Conservation (phyloP, 768 basidiomycete species). For the Lactarius sp. region DNA sequence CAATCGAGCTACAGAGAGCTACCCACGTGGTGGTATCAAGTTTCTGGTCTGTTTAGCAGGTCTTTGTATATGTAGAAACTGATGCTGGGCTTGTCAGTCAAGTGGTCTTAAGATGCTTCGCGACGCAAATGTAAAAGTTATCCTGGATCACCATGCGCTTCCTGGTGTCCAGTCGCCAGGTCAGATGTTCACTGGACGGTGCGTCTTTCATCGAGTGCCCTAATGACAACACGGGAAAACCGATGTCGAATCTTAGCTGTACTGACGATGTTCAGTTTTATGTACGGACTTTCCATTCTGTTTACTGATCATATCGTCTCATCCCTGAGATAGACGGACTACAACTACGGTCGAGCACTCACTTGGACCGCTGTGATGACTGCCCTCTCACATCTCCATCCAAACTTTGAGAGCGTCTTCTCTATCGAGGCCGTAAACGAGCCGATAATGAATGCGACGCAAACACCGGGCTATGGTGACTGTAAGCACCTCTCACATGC, state of each 20-base stretch:
- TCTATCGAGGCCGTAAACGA: constrained; percentile 76
- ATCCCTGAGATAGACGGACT: constrained; percentile 43
- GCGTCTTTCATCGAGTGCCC: constrained; percentile 23
- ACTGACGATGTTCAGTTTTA: constrained; percentile 70
- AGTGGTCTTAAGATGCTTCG: constrained; percentile 57
- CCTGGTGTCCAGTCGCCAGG: constrained; percentile 60
- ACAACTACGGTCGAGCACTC: constrained; percentile 72
- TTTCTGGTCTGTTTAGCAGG: constrained; percentile 44
- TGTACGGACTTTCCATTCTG: constrained; percentile 35
- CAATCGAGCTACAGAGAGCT: constrained; percentile 53
- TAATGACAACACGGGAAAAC: not conserved
- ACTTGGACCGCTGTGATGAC: constrained; percentile 84
- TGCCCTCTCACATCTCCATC: constrained; percentile 60
- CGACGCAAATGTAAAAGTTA: constrained; percentile 57
- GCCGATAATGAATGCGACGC: constrained; percentile 62
- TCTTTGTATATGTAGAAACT: not conserved
- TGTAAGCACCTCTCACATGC: constrained; percentile 41
- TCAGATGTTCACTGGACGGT: constrained; percentile 70
- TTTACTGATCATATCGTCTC: not conserved
- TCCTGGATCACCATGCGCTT: constrained; percentile 69
- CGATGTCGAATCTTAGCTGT: constrained; percentile 41
- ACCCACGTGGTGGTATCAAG: constrained; percentile 62
- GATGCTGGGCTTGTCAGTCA: constrained; percentile 39
- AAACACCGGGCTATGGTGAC: constrained; percentile 63
- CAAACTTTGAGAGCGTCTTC: constrained; percentile 58